Base-by-base conservation (phyloP, 345 rosid species). In the Litchi chinensis region DNA sequence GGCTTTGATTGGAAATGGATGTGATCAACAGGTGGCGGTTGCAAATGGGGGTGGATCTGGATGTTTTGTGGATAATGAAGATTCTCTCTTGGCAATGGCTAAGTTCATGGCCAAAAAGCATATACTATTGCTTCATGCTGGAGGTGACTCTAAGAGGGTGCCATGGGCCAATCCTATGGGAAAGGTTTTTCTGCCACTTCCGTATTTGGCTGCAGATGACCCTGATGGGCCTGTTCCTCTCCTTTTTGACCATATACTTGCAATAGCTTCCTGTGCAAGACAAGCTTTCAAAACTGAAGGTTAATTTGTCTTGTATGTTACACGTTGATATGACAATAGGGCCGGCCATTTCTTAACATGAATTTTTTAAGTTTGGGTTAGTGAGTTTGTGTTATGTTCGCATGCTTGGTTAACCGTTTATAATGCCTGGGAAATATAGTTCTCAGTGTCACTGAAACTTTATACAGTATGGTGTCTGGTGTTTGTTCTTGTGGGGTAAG, bases 91-190 rank as follows among this genome's bases (percentile, higher is more conserved):
- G 50, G 71, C 85, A 80, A 80, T 86, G 82, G 88, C 85, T 76
- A 84, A 85, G 54, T 84, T 88, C 71, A 41, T 95, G 77, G 86
- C 88, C 80, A 85, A 85, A 68, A 93, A 89, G 84, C 97, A 94
- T 86, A 90, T 96, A 68, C 81, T 96, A 68, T 81, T 96, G 89
- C 97, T 94, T 86, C 99, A 94, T 88, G 99, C 99, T 79, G 99
- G 99, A 78, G 99, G 99, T 74, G 98, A 96, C 86, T 96, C 99
- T 71, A 96, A 96, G 88, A 88, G 99, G 78, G 97, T 96, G 5
- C 98, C 99, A 0, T 96, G 98, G 99, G 98, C 98, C 7, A 96
- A 96, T 77, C 99, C 98, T 71, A 94, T 96, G 99, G 99, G 97
- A 62, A 96, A 96, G 83, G 95, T 94, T 21, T 96, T 94, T 88